A percentile compares a stretch with the other conserved stretches of the same genome.
These are phyloP conservation scores for Furcasterigmium sp. DNA, from an alignment of 2,329 filamentous ascomycete genomes.

Conservation along the genomic window DNA sequence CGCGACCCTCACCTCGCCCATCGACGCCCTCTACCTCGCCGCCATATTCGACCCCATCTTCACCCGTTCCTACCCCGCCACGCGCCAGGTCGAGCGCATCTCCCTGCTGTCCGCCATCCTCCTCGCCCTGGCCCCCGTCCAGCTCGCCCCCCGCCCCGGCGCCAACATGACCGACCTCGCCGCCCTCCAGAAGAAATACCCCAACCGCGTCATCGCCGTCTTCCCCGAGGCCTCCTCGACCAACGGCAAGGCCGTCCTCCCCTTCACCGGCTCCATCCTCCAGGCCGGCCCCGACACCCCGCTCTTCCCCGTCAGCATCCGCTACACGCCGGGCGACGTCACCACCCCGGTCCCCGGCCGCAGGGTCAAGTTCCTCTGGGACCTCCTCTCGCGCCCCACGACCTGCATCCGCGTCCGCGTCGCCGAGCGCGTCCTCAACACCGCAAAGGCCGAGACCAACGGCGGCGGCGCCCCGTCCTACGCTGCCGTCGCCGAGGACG, in stretches of 20 bases:
- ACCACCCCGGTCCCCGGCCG: constrained; percentile 81
- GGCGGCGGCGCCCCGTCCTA: constrained; percentile 12
- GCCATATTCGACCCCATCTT: constrained; percentile 97
- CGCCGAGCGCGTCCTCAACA: constrained; percentile 64
- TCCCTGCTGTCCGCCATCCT: constrained; percentile 71
- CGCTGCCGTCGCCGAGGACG: constrained; percentile 15
- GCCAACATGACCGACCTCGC: constrained; percentile 55
- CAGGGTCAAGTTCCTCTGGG: constrained; percentile 76
- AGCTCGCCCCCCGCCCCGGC: constrained; percentile 36
- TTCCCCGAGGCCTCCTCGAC: constrained; percentile 95
- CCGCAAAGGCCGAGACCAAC: constrained; percentile 28
- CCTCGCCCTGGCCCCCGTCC: constrained; percentile 62
- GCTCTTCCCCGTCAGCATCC: constrained; percentile 86
- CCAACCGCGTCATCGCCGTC: constrained; percentile 71
- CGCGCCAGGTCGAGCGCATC: constrained; percentile 68
- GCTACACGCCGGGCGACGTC: constrained; percentile 84
- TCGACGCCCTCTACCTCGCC: constrained; percentile 90
- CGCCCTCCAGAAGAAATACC: constrained; percentile 61
- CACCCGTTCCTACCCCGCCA: constrained; percentile 74
- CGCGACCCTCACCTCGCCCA: constrained; percentile 83
- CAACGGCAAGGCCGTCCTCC: constrained; percentile 85
- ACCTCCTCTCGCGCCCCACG: constrained; percentile 74
- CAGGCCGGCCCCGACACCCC: constrained; percentile 60
- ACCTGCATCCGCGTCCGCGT: constrained; percentile 90
- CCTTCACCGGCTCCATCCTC: constrained; percentile 73